Conservation (phyloP, 164 flowering plant genomes). For the Magnolia kwangsiensis region DNA sequence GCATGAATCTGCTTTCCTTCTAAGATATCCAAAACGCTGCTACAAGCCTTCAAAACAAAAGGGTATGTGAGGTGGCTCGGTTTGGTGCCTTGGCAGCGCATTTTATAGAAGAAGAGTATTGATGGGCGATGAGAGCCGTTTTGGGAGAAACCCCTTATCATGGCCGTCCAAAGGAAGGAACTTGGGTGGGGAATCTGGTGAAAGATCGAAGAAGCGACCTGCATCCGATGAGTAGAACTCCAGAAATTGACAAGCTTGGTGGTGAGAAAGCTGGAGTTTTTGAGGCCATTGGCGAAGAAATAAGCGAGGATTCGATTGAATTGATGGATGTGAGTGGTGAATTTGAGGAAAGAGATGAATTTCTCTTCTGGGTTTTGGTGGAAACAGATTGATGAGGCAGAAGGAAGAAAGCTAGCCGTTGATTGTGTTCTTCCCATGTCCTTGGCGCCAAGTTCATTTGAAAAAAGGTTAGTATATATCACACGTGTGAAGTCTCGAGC, state of each 20-base stretch:
- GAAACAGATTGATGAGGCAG: background rate
- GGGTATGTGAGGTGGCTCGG: slow-evolving; percentile 21
- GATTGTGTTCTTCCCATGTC: background rate
- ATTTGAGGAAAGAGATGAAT: slow-evolving; percentile 39
- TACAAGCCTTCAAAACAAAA: slow-evolving; percentile 22
- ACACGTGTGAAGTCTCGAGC: too few relatives aligned
- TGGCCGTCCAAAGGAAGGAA: slow-evolving; percentile 21
- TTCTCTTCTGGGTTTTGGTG: slow-evolving; percentile 33
- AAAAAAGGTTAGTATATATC: background rate
- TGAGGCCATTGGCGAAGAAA: slow-evolving; percentile 20
- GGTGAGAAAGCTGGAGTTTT: slow-evolving; percentile 12
- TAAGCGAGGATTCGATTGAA: slow-evolving; percentile 19
- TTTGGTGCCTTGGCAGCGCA: slow-evolving; percentile 4
- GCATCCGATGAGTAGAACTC: slow-evolving; percentile 11
- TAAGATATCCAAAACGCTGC: background rate
- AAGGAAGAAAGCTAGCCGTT: background rate
- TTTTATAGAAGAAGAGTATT: slow-evolving; percentile 10
- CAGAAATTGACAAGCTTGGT: slow-evolving; percentile 24
- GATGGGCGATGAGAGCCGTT: slow-evolving; percentile 16
- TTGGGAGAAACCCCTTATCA: slow-evolving; percentile 24
- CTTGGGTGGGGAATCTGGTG: slow-evolving; percentile 18
- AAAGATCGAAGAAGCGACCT: slow-evolving; percentile 16
- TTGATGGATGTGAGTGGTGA: slow-evolving; percentile 7
- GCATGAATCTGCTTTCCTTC: slow-evolving; percentile 22
- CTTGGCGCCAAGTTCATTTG: background rate